Evolutionary conservation across 371 early-diverging fungal species (phyloP).

Genomic region (Syncephalastrum racemosum): DNA sequence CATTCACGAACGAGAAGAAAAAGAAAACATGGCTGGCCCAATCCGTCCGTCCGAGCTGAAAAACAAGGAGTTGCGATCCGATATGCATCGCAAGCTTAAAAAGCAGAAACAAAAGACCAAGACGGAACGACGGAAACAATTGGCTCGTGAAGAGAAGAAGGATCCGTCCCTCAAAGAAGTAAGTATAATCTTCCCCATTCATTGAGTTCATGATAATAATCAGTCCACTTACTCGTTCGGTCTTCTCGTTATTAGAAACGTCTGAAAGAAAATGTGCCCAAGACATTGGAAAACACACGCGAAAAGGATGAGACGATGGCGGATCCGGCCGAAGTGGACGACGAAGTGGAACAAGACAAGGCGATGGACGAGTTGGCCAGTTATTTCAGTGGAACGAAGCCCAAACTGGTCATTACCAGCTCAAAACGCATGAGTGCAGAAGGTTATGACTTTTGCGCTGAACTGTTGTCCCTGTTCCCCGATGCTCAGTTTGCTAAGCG

Average conservation of each 20-base stretch:
- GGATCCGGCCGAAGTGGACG: slow-evolving; percentile 55
- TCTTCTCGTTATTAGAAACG: slow-evolving; percentile 63
- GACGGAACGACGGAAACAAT: slow-evolving; percentile 65
- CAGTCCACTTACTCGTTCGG: not conserved
- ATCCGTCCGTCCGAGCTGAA: slow-evolving; percentile 55
- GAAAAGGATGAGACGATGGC: slow-evolving; percentile 95
- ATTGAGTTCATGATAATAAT: not conserved
- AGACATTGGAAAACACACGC: slow-evolving; percentile 90
- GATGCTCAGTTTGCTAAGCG: slow-evolving; percentile 90
- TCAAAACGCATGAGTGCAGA: slow-evolving; percentile 56
- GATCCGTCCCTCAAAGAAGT: slow-evolving; percentile 88
- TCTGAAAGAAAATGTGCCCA: slow-evolving; percentile 86
- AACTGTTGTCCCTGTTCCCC: slow-evolving; percentile 90
- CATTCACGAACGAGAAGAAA: too few relatives aligned
- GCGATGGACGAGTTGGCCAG: slow-evolving; percentile 90
- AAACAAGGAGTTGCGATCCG: slow-evolving; percentile 82
- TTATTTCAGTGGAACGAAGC: slow-evolving; percentile 85
- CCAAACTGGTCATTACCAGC: slow-evolving; percentile 94
- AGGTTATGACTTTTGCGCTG: slow-evolving; percentile 85
- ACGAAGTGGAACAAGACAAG: slow-evolving; percentile 86
- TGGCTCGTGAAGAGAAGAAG: slow-evolving; percentile 79
- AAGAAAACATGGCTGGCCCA: not conserved
- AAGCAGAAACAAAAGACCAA: slow-evolving; percentile 75
- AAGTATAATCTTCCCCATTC: not conserved
- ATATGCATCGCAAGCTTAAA: slow-evolving; percentile 73